Percentiles rank a stretch among this genome's conserved stretches.
Evolutionary conservation across 179 eudicot genomes (phyloP).

Genomic region (Beta macrorhiza): DNA sequence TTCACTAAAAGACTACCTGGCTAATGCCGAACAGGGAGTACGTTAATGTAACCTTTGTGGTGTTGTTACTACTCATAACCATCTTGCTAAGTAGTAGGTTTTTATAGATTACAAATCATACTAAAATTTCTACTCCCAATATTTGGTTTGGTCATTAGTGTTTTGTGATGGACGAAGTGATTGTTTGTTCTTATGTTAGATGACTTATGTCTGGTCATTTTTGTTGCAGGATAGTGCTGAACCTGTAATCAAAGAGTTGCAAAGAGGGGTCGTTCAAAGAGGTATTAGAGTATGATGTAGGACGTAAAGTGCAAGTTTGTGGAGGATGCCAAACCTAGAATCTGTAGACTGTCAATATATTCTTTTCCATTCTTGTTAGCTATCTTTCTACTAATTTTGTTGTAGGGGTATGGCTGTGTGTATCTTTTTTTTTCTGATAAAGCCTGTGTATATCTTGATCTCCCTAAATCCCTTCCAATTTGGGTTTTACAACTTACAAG

Average conservation of each 20-base stretch:
- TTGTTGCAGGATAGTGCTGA: constrained; percentile 24
- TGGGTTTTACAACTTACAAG: background rate
- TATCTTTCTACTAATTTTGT: background rate
- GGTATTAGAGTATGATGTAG: constrained; percentile 5
- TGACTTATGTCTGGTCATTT: background rate
- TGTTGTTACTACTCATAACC: background rate
- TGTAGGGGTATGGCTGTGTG: background rate
- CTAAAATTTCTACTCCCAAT: background rate
- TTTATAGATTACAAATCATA: background rate
- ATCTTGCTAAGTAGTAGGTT: background rate
- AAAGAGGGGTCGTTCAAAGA: constrained; percentile 10
- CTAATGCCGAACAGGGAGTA: constrained; percentile 23
- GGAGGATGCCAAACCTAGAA: background rate
- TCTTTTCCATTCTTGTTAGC: constrained; percentile 6
- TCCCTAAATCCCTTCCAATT: background rate
- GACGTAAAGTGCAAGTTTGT: background rate
- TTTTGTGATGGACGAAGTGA: background rate
- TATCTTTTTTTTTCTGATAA: no score
- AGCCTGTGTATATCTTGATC: background rate
- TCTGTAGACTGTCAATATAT: background rate
- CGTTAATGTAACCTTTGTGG: constrained; percentile 7
- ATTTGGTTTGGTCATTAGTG: background rate
- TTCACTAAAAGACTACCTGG: constrained; percentile 31
- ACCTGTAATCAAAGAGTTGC: constrained; percentile 6
- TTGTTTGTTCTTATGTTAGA: background rate